A percentile compares a stretch with the other conserved stretches of the same genome.
Conservation (phyloP, 371 early-diverging fungal species). For the Apophysomyces variabilis region DNA sequence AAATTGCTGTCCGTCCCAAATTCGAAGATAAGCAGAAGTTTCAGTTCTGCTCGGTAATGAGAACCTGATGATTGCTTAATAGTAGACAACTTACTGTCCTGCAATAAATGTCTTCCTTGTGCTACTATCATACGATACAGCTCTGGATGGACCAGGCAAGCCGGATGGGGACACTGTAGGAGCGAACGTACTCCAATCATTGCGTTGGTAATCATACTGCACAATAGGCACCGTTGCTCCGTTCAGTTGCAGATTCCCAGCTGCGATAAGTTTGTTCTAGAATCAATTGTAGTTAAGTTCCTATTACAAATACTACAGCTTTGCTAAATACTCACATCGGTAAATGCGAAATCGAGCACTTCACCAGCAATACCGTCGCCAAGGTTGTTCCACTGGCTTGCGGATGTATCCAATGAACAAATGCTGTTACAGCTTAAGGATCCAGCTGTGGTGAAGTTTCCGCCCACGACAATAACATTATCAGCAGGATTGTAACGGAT, state of each 20-base stretch:
- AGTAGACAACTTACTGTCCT: conserved; percentile 32
- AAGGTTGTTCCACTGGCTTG: conserved; percentile 47
- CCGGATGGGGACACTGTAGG: conserved; percentile 24
- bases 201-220: conserved; percentile 50
- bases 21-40: conserved; percentile 31
- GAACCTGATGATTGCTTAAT: neutral
- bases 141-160: conserved; percentile 45
- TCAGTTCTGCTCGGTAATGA: conserved; percentile 9
- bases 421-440: conserved; percentile 47
- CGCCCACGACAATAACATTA: conserved; percentile 50
- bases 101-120: conserved; percentile 44
- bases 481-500: conserved; percentile 39
- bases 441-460: conserved; percentile 59
- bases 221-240: conserved; percentile 47
- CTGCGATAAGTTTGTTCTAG: conserved; percentile 46
- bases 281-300: neutral
- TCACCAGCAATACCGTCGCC: conserved; percentile 48
- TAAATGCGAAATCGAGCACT: conserved; percentile 54
- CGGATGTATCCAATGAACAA: conserved; percentile 40
- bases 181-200: conserved; percentile 51
- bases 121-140: conserved; percentile 39
- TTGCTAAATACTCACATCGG: conserved; percentile 39
- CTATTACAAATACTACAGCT: neutral
- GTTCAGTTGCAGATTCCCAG: conserved; percentile 54
- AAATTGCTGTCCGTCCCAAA: conserved; percentile 50